Base-by-base conservation (phyloP, 2,329 filamentous ascomycete genomes). In the Monosporascus ibericus region DNA sequence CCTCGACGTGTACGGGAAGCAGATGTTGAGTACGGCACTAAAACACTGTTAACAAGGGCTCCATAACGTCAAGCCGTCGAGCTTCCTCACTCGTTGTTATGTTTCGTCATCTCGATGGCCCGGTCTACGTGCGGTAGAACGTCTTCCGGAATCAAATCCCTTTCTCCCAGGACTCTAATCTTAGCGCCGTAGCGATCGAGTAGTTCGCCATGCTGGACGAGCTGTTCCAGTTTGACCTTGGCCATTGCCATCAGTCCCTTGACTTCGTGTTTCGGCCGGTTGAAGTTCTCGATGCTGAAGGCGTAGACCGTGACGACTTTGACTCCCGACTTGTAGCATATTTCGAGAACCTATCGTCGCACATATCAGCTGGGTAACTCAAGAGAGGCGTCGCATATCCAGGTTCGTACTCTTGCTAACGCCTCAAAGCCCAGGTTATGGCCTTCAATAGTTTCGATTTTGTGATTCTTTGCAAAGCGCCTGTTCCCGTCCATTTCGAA, bases 401-500 rank as follows among this genome's bases (percentile, higher is more conserved):
- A 30, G 52, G 38, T 40, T 72, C 82, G 50, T 75, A 92, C 90
- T 67, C 87, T 85, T 48, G 92, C 94, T 55, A 99, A 77, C 30
- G 94, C 92, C 73, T 99, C 94, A 63, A 97, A 99, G 2, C 94
- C 94, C 62, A 95, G 75, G 68, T 96, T 92, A 69, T 99, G 94
- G 24, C 94, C 94, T 72, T 99, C 92, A 36, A 97, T 86, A 0
- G 92, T 96, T 75, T 99, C 94, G 68, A 99, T 96, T 58, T 92
- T 85, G 73, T 94, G 90, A 57, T 80, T 88, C 56, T 89, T 82
- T 15, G 94, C 94, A 74, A 95, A 99, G 46, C 94, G 87, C 64
- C 94, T 79, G 72, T 99, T 99, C 52, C 94, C 94, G 69, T 99
- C 94, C 94, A 99, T 99, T 62, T 96, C 92, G 67, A 99, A 99